A percentile compares a stretch with the other conserved stretches of the same genome.
phyloP scores from a whole-genome alignment of 2,329 filamentous ascomycete species.

The Fusarium penzigii region DNA sequence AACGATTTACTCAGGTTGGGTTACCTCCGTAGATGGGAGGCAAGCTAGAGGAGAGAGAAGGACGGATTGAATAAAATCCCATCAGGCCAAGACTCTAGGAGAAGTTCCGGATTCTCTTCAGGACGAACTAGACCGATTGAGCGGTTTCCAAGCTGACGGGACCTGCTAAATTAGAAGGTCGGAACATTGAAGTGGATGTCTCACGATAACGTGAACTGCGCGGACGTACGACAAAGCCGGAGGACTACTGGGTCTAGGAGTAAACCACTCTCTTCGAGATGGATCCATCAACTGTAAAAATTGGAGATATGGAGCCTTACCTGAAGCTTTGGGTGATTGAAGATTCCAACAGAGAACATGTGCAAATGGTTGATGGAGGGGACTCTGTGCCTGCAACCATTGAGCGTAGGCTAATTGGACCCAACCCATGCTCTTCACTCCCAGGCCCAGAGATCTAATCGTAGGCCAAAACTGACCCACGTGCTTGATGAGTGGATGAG shows the following conservation, averaged over 20 bases:
- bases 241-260: not conserved
- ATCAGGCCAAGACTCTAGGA: not conserved
- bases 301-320: not conserved
- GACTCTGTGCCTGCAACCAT: too few relatives aligned
- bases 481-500: conserved; percentile 17
- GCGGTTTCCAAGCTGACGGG: not conserved
- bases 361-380: not conserved
- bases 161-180: not conserved
- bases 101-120: not conserved
- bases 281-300: conserved; percentile 3
- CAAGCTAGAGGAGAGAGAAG: not conserved
- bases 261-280: not conserved
- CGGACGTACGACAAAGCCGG: not conserved
- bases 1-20: not conserved
- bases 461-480: conserved; percentile 10
- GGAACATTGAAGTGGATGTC: not conserved
- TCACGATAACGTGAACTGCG: not conserved
- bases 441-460: not conserved
- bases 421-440: too few relatives aligned
- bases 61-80: not conserved
- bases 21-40: conserved; percentile 1
- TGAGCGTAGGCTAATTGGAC: too few relatives aligned
- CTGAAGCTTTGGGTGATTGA: not conserved
- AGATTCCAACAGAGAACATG: not conserved
- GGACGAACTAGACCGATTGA: not conserved